Evolutionary conservation across 108 stramenopile genomes (phyloP).

Genomic region (Cyclotella sp.): DNA sequence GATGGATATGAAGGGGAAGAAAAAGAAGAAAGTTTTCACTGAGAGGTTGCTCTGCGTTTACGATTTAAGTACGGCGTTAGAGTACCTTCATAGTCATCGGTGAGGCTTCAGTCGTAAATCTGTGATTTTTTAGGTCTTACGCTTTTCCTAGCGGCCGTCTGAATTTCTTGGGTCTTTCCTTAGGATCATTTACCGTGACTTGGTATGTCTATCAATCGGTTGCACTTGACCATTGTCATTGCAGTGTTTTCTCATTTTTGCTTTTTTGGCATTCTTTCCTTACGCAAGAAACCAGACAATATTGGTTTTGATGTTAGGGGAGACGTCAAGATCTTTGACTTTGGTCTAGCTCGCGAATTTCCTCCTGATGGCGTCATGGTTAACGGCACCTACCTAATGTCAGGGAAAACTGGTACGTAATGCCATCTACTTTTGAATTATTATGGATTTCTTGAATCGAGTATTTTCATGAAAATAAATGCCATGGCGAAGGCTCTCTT

Average conservation of each 20-base stretch:
- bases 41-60: slow-evolving; percentile 77
- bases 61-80: slow-evolving; percentile 78
- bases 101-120: slow-evolving; percentile 37
- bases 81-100: slow-evolving; percentile 74
- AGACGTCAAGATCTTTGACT: slow-evolving; percentile 72
- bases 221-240: neutral
- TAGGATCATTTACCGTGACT: slow-evolving; percentile 80
- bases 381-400: slow-evolving; percentile 51
- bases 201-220: slow-evolving; percentile 38
- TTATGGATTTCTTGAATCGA: too few species aligned
- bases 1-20: slow-evolving; percentile 73
- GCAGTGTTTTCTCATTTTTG: neutral
- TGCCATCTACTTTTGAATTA: too few species aligned
- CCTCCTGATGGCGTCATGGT: slow-evolving; percentile 22
- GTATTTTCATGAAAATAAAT: neutral
- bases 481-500: slow-evolving; percentile 35
- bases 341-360: slow-evolving; percentile 68
- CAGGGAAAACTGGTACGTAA: slow-evolving; percentile 47
- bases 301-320: slow-evolving; percentile 54
- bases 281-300: slow-evolving; percentile 45
- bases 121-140: neutral
- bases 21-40: slow-evolving; percentile 51
- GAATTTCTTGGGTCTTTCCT: slow-evolving; percentile 6
- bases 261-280: neutral
- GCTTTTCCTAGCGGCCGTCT: neutral